Conservation (phyloP, 352 stramenopile genomes). For the Phytophthora idaei region DNA sequence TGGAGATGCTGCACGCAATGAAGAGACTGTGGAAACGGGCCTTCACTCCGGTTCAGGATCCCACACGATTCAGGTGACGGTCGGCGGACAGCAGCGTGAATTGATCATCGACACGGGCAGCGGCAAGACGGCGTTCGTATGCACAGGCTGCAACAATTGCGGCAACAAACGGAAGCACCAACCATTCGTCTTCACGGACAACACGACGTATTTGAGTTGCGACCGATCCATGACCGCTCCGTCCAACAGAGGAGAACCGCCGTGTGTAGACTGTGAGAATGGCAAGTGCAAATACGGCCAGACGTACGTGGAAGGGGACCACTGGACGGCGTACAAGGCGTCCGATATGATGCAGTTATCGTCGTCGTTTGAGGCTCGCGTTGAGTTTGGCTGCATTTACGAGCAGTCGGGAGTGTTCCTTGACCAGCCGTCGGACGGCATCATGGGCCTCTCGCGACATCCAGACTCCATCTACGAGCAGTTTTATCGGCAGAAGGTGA, state of each 20-base stretch:
- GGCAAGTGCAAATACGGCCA: constrained; percentile 91
- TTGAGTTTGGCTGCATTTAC: constrained; percentile 96
- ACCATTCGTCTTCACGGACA: constrained; percentile 60
- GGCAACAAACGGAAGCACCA: constrained; percentile 86
- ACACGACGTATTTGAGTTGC: constrained; percentile 58
- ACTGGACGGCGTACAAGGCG: constrained; percentile 92
- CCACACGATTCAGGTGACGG: constrained; percentile 71
- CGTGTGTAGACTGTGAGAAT: constrained; percentile 45
- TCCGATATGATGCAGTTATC: constrained; percentile 72
- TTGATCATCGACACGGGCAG: constrained; percentile 98
- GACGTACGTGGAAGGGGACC: constrained; percentile 94
- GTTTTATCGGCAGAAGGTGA: constrained; percentile 86
- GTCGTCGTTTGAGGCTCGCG: constrained; percentile 37
- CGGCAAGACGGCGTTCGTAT: constrained; percentile 96
- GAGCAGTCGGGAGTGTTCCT: constrained; percentile 91
- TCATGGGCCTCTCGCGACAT: constrained; percentile 95
- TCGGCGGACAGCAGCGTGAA: constrained; percentile 67
- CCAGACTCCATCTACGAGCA: constrained; percentile 92
- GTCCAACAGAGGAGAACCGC: constrained; percentile 23
- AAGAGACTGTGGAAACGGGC: constrained; percentile 40
- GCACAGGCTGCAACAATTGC: constrained; percentile 88
- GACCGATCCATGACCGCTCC: constrained; percentile 35
- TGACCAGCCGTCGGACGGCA: constrained; percentile 94
- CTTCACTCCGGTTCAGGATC: constrained; percentile 62
- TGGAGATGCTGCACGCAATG: background rate